Evolutionary conservation across 768 basidiomycete genomes (phyloP).

Genomic region (Heimioporus sp.): DNA sequence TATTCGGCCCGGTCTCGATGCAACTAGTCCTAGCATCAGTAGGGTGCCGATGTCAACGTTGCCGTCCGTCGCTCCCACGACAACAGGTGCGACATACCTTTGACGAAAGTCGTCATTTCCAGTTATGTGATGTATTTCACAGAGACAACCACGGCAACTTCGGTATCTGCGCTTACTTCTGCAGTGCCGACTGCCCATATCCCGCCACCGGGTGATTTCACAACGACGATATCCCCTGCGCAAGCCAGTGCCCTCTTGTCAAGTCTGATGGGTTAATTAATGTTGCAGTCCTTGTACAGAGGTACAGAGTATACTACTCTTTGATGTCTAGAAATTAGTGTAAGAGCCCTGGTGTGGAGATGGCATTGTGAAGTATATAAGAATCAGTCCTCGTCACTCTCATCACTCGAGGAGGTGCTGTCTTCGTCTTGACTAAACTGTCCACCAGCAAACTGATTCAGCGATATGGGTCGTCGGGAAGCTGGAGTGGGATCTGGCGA

Average conservation of each 20-base stretch:
- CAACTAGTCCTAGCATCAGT: not conserved
- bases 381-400: conserved; percentile 50
- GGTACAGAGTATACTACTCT: conserved; percentile 3
- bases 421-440: conserved; percentile 42
- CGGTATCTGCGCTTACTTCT: conserved; percentile 22
- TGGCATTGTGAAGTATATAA: not conserved
- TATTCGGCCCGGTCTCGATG: conserved; percentile 32
- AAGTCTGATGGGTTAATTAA: conserved; percentile 23
- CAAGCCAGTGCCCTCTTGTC: conserved; percentile 32
- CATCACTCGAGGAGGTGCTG: conserved; percentile 52
- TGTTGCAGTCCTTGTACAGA: not conserved
- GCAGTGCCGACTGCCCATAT: conserved; percentile 20
- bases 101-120: not conserved
- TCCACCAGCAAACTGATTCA: conserved; percentile 48
- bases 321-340: conserved; percentile 5
- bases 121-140: not conserved
- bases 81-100: not conserved
- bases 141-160: conserved; percentile 19
- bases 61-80: no score
- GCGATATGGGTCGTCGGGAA: conserved; percentile 44
- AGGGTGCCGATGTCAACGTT: not conserved
- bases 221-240: conserved; percentile 21
- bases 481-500: conserved; percentile 33
- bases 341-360: conserved; percentile 5
- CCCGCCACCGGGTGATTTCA: not conserved